Base-by-base conservation (phyloP, 2,329 filamentous ascomycete species). In the Daldinia sp. region DNA sequence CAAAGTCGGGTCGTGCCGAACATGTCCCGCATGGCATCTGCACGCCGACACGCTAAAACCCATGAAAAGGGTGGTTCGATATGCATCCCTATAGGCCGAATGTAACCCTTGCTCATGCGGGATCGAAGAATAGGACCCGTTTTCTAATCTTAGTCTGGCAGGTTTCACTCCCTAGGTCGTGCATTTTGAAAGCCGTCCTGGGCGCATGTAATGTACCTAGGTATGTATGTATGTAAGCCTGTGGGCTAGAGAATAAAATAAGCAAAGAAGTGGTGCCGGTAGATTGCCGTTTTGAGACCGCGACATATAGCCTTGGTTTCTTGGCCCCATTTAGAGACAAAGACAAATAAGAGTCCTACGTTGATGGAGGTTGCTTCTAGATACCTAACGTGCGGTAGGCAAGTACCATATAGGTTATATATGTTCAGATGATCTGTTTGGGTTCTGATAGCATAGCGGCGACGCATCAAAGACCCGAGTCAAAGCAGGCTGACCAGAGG, bases 1-100 rank as follows among this genome's bases (percentile, higher is more conserved):
- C 20, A 10, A 57, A 50, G 20, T 66, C 67, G 63, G 63, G 54
- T 55, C 58, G 61, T 59, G 7, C 62, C 61, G 66, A 62, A 42
- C 58, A 12, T 18, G 23, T 9, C 20, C 23, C 23, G 51, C 39
- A 44, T 61, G 15, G 18, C 50, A 37, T 51, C 51, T 41, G 13
- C 26, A 18, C 26, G 50, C n/a, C 51, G 63, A 6, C 26, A 18
- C 26, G 50, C n/a, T 54, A 65, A 6, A 62, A 65, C 46, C 53
- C 18, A 60, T 13, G 20, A 18, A 18, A 23, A 39, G 42, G 28
- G 55, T 58, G 63, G 48, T 6, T 35, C 23, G 44, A 65, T 28
- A 54, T 39, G 26, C 13, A 30, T 35, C 56, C 28, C 30, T 12
- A 60, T 67, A 69, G 59, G 59, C 30, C 26, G 54, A 30, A 41